Percentiles rank a stretch among this genome's conserved stretches.
Evolutionary conservation across 306 rosid genomes (phyloP).

Genomic region (Rosa persica): DNA sequence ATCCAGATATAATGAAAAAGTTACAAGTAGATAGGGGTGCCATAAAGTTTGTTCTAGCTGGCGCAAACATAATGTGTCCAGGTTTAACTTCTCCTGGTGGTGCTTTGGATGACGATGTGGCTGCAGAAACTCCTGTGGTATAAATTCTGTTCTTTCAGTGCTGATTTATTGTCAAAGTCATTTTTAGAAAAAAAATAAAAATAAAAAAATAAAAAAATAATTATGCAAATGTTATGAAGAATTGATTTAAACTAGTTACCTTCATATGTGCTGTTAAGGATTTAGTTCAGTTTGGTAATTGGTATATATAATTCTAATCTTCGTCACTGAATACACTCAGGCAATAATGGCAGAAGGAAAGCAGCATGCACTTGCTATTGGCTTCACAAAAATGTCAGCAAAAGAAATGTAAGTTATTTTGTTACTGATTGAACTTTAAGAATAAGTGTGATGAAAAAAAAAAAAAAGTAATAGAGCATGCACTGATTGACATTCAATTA

Average conservation of each 20-base stretch:
- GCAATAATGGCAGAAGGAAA: constrained; percentile 99
- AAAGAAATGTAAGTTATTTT: constrained; percentile 79
- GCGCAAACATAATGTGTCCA: constrained; percentile 99
- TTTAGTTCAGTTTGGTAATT: constrained; percentile 15
- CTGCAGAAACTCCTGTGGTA: constrained; percentile 62
- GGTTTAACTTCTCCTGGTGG: constrained; percentile 98
- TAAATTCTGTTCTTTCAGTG: background rate
- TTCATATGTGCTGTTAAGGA: background rate
- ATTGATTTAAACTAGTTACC: constrained; percentile 2
- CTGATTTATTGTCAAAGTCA: background rate
- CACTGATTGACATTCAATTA: background rate
- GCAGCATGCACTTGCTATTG: constrained; percentile 97
- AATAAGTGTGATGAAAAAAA: background rate
- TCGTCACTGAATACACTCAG: constrained; percentile 45
- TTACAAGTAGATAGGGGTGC: constrained; percentile 96
- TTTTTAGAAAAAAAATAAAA: too few relatives aligned
- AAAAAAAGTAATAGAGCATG: background rate
- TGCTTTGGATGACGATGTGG: constrained; percentile 43
- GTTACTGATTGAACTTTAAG: constrained; percentile 9
- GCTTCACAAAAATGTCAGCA: constrained; percentile 97
- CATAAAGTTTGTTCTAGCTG: constrained; percentile 86
- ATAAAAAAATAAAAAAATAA: too few relatives aligned
- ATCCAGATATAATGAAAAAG: constrained; percentile 89
- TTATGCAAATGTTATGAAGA: background rate
- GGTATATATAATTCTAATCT: constrained; percentile 29